A percentile compares a stretch with the other conserved stretches of the same genome.
These are phyloP conservation scores for Aspergillus uvarum DNA, from an alignment of 2,329 filamentous ascomycete genomes.

Conservation along the genomic window DNA sequence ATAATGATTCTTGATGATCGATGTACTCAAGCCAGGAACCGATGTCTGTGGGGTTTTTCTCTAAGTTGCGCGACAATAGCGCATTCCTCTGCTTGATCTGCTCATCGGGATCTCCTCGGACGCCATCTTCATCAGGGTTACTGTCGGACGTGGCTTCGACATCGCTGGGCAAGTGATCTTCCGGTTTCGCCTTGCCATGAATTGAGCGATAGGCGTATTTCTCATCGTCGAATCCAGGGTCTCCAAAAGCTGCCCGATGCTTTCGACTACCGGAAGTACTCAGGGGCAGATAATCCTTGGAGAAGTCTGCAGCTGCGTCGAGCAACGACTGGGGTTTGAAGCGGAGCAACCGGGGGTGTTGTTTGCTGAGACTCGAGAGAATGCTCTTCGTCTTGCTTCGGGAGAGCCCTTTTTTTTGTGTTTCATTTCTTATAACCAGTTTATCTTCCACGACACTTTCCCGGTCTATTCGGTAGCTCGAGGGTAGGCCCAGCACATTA, in stretches of 20 bases:
- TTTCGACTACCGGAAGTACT: slow-evolving; percentile 34
- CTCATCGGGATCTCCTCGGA: slow-evolving; percentile 42
- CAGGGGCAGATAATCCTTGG: slow-evolving; percentile 37
- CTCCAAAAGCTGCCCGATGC: slow-evolving; percentile 36
- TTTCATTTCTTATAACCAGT: slow-evolving; percentile 36
- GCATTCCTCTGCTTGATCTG: slow-evolving; percentile 47
- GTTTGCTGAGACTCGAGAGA: slow-evolving; percentile 28
- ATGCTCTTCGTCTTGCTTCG: slow-evolving; percentile 49
- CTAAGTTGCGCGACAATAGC: slow-evolving; percentile 63
- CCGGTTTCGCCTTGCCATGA: slow-evolving; percentile 59
- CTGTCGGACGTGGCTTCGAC: slow-evolving; percentile 52
- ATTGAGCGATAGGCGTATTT: slow-evolving; percentile 65
- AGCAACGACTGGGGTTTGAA: slow-evolving; percentile 23
- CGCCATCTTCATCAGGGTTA: slow-evolving; percentile 40
- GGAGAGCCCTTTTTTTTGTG: slow-evolving; percentile 41
- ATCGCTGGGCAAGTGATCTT: slow-evolving; percentile 48
- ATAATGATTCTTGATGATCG: slow-evolving; percentile 69
- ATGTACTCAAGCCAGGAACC: slow-evolving; percentile 77
- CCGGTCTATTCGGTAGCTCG: slow-evolving; percentile 65
- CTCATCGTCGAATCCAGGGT: slow-evolving; percentile 48
- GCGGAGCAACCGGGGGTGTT: slow-evolving; percentile 26
- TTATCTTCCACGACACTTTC: slow-evolving; percentile 49
- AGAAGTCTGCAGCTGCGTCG: slow-evolving; percentile 22
- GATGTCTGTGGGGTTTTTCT: slow-evolving; percentile 65
- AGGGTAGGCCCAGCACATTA: slow-evolving; percentile 65